Evolutionary conservation across 192 early-diverging fungal genomes (phyloP), one percentile per base, ranked within the genome.

Genomic region (Coemansia sp.): DNA sequence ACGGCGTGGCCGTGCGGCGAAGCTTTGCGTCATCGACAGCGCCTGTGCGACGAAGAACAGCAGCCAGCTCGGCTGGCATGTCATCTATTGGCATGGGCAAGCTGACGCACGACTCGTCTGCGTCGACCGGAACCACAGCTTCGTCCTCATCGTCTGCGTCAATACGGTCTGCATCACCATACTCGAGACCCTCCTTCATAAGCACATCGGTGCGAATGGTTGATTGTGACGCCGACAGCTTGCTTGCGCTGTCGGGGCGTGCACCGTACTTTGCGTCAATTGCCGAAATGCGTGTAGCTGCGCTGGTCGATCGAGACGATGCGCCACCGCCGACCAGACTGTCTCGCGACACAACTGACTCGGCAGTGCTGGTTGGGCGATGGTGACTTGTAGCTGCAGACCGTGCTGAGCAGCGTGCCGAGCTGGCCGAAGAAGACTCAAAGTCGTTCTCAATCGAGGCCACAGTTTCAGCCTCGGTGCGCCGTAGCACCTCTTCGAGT

Each of bases 401-500:
- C 19, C 43, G 45, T 27, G 38, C 19, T 38, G 58, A 22, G 38
- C 26, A 35, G 48, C 37, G 57, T 3, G 38, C 22, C 17, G 55
- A 55, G 49, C 49, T 25, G 10, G 21, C 3, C 2, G 57, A 41
- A 0, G 38, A 11, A 17, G 57, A 39, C 37, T 59, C 17, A 70
- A 77, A 53, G 29, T 81, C 78, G 59, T 49, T 65, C 9, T 74
- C 78, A 16, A 75, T 81, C 6, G 52, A 50, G 3, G 69, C 69
- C n/a, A 74, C 16, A 0, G 69, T 72, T 4, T 60, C 69, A 4
- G 78, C 73, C 29, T 81, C 78, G 5, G 78, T 81, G 38, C 78
- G 78, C 8, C 78, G 72, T 23, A 81, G 49, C 4, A 81, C 78
- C 57, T 81, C 78, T 31, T 81, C 78, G 0, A 81, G 78, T 66